Evolutionary conservation across 2,329 filamentous ascomycete genomes (phyloP).

Genomic region (Fusarium sp.): DNA sequence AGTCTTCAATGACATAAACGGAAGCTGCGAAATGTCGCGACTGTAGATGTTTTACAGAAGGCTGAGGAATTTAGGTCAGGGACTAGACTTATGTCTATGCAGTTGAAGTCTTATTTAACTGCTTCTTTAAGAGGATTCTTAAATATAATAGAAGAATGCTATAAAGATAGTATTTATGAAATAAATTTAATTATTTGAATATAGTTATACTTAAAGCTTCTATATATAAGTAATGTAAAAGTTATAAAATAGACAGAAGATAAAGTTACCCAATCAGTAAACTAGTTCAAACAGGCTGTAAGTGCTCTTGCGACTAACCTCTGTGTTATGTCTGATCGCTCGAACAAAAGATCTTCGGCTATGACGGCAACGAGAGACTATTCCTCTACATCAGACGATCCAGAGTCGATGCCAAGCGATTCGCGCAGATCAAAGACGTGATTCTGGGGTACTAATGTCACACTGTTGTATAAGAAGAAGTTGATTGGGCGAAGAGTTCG

Average conservation of each 20-base stretch:
- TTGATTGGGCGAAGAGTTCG: neutral
- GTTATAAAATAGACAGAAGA: too few species aligned
- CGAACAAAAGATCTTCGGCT: neutral
- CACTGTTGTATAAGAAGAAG: fast-evolving
- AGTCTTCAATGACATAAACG: too few species aligned
- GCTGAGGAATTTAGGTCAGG: too few species aligned
- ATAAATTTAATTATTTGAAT: too few species aligned
- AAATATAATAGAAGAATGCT: too few species aligned
- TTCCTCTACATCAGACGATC: neutral
- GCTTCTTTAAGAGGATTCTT: neutral
- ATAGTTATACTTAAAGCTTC: fast-evolving
- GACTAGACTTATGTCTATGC: too few species aligned
- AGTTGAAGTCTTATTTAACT: too few species aligned
- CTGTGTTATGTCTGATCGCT: neutral
- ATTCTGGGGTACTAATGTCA: neutral
- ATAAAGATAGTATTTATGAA: too few species aligned
- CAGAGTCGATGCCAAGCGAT: neutral
- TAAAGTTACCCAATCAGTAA: neutral
- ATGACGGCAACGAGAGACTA: neutral
- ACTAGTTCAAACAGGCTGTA: fast-evolving
- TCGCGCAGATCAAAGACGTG: neutral
- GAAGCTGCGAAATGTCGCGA: too few species aligned
- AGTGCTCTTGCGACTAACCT: neutral
- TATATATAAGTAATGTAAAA: neutral
- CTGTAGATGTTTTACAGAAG: too few species aligned